Percentiles rank a stretch among this genome's conserved stretches.
Conservation (phyloP, 2,329 filamentous ascomycete genomes). For the Plectosphaerella plurivora region DNA sequence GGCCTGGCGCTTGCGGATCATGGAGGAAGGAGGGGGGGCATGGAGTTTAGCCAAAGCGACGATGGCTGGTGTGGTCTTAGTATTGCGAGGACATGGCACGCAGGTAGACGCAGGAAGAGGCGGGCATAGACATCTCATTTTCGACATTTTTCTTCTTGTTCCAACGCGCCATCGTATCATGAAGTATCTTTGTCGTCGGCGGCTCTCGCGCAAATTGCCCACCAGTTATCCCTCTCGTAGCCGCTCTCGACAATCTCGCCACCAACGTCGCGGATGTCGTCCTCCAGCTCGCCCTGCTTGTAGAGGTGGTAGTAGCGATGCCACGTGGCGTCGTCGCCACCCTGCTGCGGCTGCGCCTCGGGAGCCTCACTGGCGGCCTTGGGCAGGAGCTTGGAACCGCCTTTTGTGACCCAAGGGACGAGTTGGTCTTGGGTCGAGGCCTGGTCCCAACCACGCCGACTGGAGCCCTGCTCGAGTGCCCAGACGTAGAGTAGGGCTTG, state of each 20-base stretch:
- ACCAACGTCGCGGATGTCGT: slow-evolving; percentile 69
- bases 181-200: background rate
- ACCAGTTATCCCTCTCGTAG: slow-evolving; percentile 99
- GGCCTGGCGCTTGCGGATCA: too few species aligned
- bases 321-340: slow-evolving; percentile 46
- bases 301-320: slow-evolving; percentile 96
- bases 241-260: slow-evolving; percentile 73
- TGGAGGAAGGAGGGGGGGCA: too few species aligned
- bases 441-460: slow-evolving; percentile 84
- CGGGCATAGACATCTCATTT: too few species aligned
- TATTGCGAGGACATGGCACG: too few species aligned
- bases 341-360: slow-evolving; percentile 19
- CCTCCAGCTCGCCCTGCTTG: slow-evolving; percentile 77
- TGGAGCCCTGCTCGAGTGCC: slow-evolving; percentile 87
- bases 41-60: too few species aligned
- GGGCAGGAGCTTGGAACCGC: slow-evolving; percentile 16
- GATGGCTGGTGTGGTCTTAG: too few species aligned
- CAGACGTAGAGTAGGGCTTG: slow-evolving; percentile 84
- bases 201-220: slow-evolving; percentile 57
- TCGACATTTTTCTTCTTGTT: too few species aligned
- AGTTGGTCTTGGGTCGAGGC: slow-evolving; percentile 83
- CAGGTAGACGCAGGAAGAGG: too few species aligned
- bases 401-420: slow-evolving; percentile 84
- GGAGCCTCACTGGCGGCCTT: slow-evolving; percentile 3
- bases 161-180: too few species aligned